Conservation (phyloP, 331 rosid genomes). For the Quercus phellos region DNA sequence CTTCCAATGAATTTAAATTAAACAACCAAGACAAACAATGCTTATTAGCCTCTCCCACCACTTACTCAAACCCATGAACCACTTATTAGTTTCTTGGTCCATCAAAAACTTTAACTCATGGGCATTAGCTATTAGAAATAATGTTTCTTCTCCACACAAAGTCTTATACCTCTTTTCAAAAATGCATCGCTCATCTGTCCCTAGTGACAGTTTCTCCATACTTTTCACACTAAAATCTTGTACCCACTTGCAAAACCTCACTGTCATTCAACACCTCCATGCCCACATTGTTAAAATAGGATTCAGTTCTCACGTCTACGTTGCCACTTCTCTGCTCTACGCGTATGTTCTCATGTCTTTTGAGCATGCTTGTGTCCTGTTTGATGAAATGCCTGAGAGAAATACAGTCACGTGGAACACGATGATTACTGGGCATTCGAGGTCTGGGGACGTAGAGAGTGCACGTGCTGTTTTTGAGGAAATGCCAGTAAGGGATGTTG, state of each 20-base stretch:
- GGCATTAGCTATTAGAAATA: conserved; percentile 44
- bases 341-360: conserved; percentile 27
- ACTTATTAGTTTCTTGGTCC: neutral
- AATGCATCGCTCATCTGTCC: conserved; percentile 40
- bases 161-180: conserved; percentile 34
- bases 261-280: conserved; percentile 45
- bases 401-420: conserved; percentile 55
- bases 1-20: neutral
- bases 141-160: conserved; percentile 41
- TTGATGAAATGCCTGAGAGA: conserved; percentile 60
- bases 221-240: conserved; percentile 53
- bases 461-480: conserved; percentile 39
- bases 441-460: conserved; percentile 26
- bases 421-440: conserved; percentile 53
- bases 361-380: conserved; percentile 37
- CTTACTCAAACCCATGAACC: conserved; percentile 10
- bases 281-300: conserved; percentile 61
- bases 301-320: conserved; percentile 34
- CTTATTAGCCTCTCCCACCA: neutral
- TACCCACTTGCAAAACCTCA: conserved; percentile 23
- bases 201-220: conserved; percentile 46
- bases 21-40: neutral
- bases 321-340: conserved; percentile 39
- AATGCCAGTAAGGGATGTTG: conserved; percentile 39
- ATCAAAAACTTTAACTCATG: conserved; percentile 27